Evolutionary conservation across 2,329 filamentous ascomycete genomes (phyloP).

Genomic region (Tolypocladium inflatum): DNA sequence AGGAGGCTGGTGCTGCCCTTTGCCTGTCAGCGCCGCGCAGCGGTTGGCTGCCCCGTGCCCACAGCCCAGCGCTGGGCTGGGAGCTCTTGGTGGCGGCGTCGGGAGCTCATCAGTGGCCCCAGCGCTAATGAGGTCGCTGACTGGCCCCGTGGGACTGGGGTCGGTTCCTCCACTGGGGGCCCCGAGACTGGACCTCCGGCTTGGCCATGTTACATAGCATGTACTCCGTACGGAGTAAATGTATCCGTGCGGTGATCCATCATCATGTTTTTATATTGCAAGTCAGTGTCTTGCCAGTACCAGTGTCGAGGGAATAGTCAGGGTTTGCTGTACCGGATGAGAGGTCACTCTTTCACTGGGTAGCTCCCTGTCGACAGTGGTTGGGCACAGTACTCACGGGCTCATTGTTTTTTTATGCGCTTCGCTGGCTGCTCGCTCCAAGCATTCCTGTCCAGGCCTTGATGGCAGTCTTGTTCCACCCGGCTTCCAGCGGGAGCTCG

Average conservation of each 20-base stretch:
- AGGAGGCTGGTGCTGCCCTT: neutral
- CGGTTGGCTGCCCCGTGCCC: neutral
- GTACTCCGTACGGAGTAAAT: no score
- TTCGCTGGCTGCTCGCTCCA: no score
- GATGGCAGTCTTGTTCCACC: no score
- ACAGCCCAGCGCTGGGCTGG: neutral
- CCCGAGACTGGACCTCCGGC: neutral
- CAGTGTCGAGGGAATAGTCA: neutral
- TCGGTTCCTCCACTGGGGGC: neutral
- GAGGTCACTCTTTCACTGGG: neutral
- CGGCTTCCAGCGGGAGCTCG: no score
- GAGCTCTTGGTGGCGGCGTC: neutral
- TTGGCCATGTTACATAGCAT: neutral
- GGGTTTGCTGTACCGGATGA: neutral
- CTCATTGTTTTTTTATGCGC: no score
- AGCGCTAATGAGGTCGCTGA: neutral
- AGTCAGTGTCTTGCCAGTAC: neutral
- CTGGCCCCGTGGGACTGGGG: neutral
- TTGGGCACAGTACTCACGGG: no score
- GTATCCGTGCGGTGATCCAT: neutral
- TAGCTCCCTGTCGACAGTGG: no score
- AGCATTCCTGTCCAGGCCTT: no score
- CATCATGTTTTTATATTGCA: neutral
- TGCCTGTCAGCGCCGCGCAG: neutral
- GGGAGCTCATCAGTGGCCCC: neutral